Evolutionary conservation across 306 rosid genomes (phyloP).

Genomic region (Quercus alba): DNA sequence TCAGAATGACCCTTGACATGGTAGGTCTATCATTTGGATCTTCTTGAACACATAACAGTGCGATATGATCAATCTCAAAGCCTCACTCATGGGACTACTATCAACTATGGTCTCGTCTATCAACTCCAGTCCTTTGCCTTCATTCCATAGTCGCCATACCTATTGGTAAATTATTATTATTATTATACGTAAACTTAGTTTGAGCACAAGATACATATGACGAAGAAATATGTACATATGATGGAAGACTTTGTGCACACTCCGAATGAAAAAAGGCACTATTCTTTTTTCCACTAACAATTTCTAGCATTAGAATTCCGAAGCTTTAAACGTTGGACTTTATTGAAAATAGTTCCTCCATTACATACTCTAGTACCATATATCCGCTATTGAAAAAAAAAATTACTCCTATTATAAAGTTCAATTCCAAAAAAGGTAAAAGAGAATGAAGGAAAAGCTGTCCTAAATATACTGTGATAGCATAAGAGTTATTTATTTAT

Average conservation of each 20-base stretch:
- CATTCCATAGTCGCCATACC: constrained; percentile 22
- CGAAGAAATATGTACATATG: constrained; percentile 2
- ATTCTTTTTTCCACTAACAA: constrained; percentile 6
- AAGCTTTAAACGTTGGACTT: constrained; percentile 31
- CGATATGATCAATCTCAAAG: too few relatives aligned
- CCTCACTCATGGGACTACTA: not conserved
- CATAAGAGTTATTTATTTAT: too few relatives aligned
- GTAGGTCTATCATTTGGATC: too few relatives aligned
- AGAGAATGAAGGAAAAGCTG: not conserved
- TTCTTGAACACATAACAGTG: too few relatives aligned
- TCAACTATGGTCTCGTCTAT: not conserved
- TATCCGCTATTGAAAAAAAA: too few relatives aligned
- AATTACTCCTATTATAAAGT: too few relatives aligned
- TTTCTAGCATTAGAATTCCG: constrained; percentile 25
- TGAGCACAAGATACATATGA: too few relatives aligned
- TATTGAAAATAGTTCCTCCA: not conserved
- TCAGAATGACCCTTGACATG: not conserved
- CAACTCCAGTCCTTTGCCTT: constrained; percentile 12
- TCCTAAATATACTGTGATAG: too few relatives aligned
- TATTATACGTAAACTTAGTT: too few relatives aligned
- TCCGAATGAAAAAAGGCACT: not conserved
- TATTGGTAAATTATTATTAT: not conserved
- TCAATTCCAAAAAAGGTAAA: fast-evolving
- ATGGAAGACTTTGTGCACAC: not conserved
- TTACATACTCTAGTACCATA: too few relatives aligned